Evolutionary conservation across 495 filamentous ascomycete species (phyloP).

Genomic region (Collariella sp.): DNA sequence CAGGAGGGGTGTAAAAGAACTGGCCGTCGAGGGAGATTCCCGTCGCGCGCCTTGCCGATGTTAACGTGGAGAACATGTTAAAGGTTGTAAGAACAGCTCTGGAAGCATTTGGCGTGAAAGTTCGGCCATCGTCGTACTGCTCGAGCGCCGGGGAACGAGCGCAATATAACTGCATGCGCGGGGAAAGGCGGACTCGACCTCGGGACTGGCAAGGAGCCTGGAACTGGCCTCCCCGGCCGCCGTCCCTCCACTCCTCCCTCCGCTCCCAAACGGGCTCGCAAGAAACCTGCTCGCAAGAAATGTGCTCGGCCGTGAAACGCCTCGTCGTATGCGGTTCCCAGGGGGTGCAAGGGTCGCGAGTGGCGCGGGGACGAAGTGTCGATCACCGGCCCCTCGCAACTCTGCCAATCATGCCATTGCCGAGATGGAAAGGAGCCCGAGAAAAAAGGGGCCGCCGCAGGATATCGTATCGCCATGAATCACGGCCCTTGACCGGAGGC

Average conservation of each 20-base stretch:
- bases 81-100: conserved; percentile 9
- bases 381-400: too few relatives aligned
- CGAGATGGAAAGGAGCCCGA: too few relatives aligned
- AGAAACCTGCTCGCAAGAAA: conserved; percentile 2
- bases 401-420: too few relatives aligned
- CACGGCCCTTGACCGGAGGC: too few relatives aligned
- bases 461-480: too few relatives aligned
- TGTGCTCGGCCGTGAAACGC: too few relatives aligned
- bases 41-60: background rate
- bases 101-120: conserved; percentile 13
- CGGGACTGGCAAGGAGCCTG: conserved; percentile 12
- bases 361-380: too few relatives aligned
- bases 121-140: conserved; percentile 8
- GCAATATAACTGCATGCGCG: too few relatives aligned
- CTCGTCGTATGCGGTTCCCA: too few relatives aligned
- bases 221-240: background rate
- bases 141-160: too few relatives aligned
- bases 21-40: conserved; percentile 12
- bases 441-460: too few relatives aligned
- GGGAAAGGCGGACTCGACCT: conserved; percentile 13
- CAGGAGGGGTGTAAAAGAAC: conserved; percentile 16
- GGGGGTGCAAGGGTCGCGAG: too few relatives aligned
- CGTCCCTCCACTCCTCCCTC: conserved; percentile 2
- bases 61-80: conserved; percentile 8
- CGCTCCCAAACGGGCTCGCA: conserved; percentile 3